These are phyloP conservation scores for Blepharisma stoltei DNA, from an alignment of 73 alveolate species.

Conservation along the genomic window DNA sequence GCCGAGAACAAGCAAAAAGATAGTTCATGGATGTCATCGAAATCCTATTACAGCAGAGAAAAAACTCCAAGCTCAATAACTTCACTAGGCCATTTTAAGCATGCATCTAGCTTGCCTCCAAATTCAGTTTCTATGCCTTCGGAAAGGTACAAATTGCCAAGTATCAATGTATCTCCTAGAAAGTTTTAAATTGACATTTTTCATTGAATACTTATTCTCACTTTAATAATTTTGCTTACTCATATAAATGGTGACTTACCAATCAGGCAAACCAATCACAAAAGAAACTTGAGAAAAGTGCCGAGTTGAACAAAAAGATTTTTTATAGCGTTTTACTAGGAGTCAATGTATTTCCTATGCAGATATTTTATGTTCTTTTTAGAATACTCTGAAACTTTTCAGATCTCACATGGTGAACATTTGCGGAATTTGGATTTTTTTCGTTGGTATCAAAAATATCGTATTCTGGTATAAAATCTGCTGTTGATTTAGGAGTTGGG, in stretches of 20 bases:
- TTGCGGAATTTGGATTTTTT: conserved; percentile 2
- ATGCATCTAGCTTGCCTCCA: too few relatives aligned
- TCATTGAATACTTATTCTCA: too few relatives aligned
- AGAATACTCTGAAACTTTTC: not conserved
- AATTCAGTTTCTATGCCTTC: too few relatives aligned
- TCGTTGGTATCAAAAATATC: not conserved
- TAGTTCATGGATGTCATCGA: too few relatives aligned
- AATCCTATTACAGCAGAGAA: too few relatives aligned
- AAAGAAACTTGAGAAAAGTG: not conserved
- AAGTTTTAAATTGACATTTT: too few relatives aligned
- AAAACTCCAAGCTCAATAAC: too few relatives aligned
- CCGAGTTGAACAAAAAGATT: not conserved
- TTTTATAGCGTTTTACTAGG: not conserved
- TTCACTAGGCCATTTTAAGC: too few relatives aligned
- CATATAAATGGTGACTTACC: not conserved
- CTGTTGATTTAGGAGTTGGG: conserved; percentile 17
- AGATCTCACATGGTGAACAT: not conserved
- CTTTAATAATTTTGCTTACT: not conserved
- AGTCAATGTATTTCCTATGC: not conserved
- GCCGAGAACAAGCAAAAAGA: too few relatives aligned
- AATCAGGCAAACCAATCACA: conserved; percentile 27
- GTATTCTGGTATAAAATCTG: not conserved
- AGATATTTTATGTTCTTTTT: not conserved
- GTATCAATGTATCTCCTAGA: too few relatives aligned
- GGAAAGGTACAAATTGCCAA: too few relatives aligned